Percentiles rank a stretch among this genome's conserved stretches.
Evolutionary conservation across 176 grass and related monocot species (phyloP).

Genomic region (Miscanthus lutarioriparius): DNA sequence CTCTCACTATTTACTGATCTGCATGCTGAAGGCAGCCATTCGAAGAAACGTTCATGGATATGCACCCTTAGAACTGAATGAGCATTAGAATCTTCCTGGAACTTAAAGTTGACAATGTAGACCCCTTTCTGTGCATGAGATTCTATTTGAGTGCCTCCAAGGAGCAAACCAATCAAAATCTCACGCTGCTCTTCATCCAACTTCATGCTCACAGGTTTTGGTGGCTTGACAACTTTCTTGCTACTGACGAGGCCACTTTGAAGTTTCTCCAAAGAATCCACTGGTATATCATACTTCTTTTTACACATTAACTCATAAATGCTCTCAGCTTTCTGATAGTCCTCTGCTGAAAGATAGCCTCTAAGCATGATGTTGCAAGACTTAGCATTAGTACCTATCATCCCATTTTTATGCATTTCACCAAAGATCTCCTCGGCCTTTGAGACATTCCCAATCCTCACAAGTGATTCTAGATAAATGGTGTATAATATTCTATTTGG

Average conservation of each 20-base stretch:
- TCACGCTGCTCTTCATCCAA: constrained; percentile 86
- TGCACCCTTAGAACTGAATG: constrained; percentile 76
- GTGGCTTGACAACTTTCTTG: constrained; percentile 61
- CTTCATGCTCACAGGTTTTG: constrained; percentile 70
- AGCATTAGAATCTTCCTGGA: constrained; percentile 57
- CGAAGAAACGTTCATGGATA: constrained; percentile 85
- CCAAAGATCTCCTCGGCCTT: constrained; percentile 80
- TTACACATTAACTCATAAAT: constrained; percentile 82
- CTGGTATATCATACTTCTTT: constrained; percentile 78
- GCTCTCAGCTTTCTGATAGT: constrained; percentile 80
- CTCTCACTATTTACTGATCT: constrained; percentile 59
- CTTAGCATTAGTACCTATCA: constrained; percentile 77
- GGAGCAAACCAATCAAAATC: constrained; percentile 90
- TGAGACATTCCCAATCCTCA: constrained; percentile 55
- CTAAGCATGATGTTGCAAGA: constrained; percentile 83
- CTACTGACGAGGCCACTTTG: constrained; percentile 56
- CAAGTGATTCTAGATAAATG: constrained; percentile 82
- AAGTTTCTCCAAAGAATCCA: constrained; percentile 69
- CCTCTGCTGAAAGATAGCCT: constrained; percentile 66
- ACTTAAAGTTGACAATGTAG: constrained; percentile 69
- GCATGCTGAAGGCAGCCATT: constrained; percentile 68
- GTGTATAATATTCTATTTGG: constrained; percentile 77
- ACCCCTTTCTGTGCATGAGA: constrained; percentile 58
- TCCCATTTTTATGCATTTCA: constrained; percentile 80
- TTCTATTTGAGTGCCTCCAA: constrained; percentile 76